These are phyloP conservation scores for Linderina pennispora DNA, from an alignment of 192 early-diverging fungal genomes.

Conservation along the genomic window DNA sequence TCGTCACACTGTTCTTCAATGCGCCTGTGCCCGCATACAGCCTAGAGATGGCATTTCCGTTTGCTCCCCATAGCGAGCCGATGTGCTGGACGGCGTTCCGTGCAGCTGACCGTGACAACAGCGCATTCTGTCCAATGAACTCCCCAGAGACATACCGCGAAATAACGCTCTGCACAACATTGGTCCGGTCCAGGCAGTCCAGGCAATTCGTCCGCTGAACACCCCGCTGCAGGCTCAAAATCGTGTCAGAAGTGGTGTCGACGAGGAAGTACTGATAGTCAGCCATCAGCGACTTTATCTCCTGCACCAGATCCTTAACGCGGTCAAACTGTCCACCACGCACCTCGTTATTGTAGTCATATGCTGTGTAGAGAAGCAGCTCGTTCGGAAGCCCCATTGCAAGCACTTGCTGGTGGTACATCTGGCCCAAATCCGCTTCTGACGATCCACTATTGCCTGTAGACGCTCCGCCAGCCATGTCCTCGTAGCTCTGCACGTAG, in stretches of 20 bases:
- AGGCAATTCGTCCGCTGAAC: conserved; percentile 91
- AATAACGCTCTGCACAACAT: conserved; percentile 80
- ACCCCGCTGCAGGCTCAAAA: conserved; percentile 69
- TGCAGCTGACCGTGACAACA: conserved; percentile 6
- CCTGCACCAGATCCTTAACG: conserved; percentile 51
- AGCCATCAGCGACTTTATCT: conserved; percentile 50
- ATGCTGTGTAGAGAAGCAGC: conserved; percentile 59
- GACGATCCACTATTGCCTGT: conserved; percentile 17
- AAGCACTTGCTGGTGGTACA: conserved; percentile 53
- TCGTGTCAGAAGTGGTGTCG: conserved; percentile 50
- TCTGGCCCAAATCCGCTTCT: conserved; percentile 64
- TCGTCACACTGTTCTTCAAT: conserved; percentile 81
- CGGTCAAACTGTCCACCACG: conserved; percentile 75
- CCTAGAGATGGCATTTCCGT: conserved; percentile 86
- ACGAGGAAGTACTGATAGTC: conserved; percentile 64
- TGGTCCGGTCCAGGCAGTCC: conserved; percentile 84
- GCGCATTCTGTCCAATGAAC: conserved; percentile 36
- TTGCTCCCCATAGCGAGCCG: conserved; percentile 72
- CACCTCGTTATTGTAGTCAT: conserved; percentile 80
- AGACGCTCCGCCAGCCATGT: conserved; percentile 25
- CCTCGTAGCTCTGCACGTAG: too few species aligned
- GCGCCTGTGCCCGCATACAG: conserved; percentile 98
- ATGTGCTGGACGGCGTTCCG: conserved; percentile 37
- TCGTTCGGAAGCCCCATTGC: conserved; percentile 38
- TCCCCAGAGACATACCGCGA: conserved; percentile 48